Evolutionary conservation across 495 filamentous ascomycete genomes (phyloP).

Genomic region (Lichina pygmaea): DNA sequence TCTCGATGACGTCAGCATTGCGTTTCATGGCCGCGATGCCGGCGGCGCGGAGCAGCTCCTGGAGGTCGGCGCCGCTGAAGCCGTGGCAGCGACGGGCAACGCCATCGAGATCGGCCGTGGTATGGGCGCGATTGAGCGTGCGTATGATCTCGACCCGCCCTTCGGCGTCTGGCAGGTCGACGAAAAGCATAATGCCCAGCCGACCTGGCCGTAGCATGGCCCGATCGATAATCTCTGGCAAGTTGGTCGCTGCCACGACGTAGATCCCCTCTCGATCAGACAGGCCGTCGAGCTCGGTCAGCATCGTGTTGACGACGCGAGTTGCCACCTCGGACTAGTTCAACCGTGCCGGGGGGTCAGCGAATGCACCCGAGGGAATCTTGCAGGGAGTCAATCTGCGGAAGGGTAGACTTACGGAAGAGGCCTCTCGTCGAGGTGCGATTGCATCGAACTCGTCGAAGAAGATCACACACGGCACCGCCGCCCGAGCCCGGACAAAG

Average conservation of each 20-base stretch:
- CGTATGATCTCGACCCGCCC: conserved; percentile 70
- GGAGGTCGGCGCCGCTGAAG: conserved; percentile 77
- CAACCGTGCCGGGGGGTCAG: neutral
- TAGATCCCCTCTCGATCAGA: conserved; percentile 65
- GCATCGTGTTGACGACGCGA: conserved; percentile 79
- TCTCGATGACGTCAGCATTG: conserved; percentile 20
- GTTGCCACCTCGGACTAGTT: conserved; percentile 43
- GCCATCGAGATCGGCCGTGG: conserved; percentile 26
- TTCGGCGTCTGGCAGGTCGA: conserved; percentile 53
- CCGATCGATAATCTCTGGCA: conserved; percentile 87
- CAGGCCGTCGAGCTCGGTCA: conserved; percentile 89
- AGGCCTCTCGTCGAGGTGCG: conserved; percentile 60
- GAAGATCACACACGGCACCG: conserved; percentile 82
- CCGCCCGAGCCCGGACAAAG: conserved; percentile 66
- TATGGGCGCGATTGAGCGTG: conserved; percentile 33
- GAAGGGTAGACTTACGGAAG: conserved; percentile 13
- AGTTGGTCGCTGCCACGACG: conserved; percentile 82
- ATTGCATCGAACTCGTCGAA: conserved; percentile 94
- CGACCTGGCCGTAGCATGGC: conserved; percentile 86
- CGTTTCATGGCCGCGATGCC: conserved; percentile 44
- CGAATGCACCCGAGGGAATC: neutral
- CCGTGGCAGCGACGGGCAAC: conserved; percentile 56
- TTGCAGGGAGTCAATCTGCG: neutral
- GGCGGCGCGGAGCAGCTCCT: conserved; percentile 47
- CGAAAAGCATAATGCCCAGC: conserved; percentile 68